Conservation (phyloP, 208 protist species). For the Lotmaria passim region DNA sequence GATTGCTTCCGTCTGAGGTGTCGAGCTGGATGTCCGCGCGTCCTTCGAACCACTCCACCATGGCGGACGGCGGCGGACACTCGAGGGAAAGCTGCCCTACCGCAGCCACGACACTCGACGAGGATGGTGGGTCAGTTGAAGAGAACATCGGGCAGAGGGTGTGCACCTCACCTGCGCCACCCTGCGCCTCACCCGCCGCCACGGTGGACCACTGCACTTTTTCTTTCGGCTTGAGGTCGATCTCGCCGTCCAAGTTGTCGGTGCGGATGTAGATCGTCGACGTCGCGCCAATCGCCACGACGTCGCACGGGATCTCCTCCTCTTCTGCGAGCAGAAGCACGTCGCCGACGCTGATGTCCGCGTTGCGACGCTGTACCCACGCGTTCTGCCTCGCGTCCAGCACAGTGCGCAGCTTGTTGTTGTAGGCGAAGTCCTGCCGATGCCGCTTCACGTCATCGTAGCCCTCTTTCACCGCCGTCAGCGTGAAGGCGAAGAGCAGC, state of each 20-base stretch:
- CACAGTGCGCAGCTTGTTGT: constrained; percentile 61
- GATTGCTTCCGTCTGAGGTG: background rate
- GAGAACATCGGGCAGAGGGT: constrained; percentile 21
- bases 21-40: constrained; percentile 39
- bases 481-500: constrained; percentile 91
- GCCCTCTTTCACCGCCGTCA: constrained; percentile 95
- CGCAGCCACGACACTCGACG: constrained; percentile 12
- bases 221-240: constrained; percentile 91
- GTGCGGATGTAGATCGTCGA: constrained; percentile 88
- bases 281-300: constrained; percentile 75
- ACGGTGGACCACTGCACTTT: constrained; percentile 39
- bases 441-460: constrained; percentile 94
- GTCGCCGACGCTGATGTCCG: constrained; percentile 83
- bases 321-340: constrained; percentile 72
- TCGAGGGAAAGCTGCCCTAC: constrained; percentile 35
- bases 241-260: constrained; percentile 95
- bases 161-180: constrained; percentile 10
- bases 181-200: constrained; percentile 3
- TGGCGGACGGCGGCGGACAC: constrained; percentile 76
- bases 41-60: constrained; percentile 91
- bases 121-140: constrained; percentile 15
- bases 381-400: constrained; percentile 23
- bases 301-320: constrained; percentile 93
- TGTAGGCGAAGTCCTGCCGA: constrained; percentile 79
- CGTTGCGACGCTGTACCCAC: constrained; percentile 51